Evolutionary conservation across 331 rosid genomes (phyloP).

Genomic region (Malus hybrid): DNA sequence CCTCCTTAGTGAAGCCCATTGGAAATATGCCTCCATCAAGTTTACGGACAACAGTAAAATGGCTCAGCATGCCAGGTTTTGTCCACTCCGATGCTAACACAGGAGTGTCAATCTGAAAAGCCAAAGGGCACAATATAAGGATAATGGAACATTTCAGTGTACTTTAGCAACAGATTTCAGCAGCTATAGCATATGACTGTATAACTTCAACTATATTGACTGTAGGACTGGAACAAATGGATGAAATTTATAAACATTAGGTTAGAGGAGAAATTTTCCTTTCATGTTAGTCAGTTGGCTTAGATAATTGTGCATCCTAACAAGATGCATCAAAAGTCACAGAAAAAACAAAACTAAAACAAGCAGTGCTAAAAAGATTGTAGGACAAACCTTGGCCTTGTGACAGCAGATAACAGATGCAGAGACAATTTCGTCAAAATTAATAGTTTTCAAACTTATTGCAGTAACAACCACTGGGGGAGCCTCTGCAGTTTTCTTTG

Average conservation of each 20-base stretch:
- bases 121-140: conserved; percentile 11
- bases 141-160: not conserved
- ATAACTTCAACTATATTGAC: not conserved
- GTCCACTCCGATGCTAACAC: conserved; percentile 90
- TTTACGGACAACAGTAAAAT: conserved; percentile 87
- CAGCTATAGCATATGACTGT: not conserved
- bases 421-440: conserved; percentile 71
- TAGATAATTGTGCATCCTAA: not conserved
- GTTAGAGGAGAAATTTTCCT: not conserved
- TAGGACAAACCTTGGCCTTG: conserved; percentile 71
- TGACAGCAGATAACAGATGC: conserved; percentile 85
- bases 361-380: conserved; percentile 11
- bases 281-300: not conserved
- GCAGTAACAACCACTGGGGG: conserved; percentile 81
- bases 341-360: not conserved
- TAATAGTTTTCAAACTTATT: conserved; percentile 65
- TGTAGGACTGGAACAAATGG: not conserved
- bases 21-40: conserved; percentile 88
- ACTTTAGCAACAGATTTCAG: not conserved
- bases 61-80: conserved; percentile 71
- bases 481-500: conserved; percentile 44
- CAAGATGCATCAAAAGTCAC: not conserved
- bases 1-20: conserved; percentile 68
- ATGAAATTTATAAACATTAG: not conserved
- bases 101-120: conserved; percentile 81